Evolutionary conservation across 2,329 filamentous ascomycete species (phyloP), one percentile per base, ranked within the genome.

Genomic region (Neofusicoccum parvum): DNA sequence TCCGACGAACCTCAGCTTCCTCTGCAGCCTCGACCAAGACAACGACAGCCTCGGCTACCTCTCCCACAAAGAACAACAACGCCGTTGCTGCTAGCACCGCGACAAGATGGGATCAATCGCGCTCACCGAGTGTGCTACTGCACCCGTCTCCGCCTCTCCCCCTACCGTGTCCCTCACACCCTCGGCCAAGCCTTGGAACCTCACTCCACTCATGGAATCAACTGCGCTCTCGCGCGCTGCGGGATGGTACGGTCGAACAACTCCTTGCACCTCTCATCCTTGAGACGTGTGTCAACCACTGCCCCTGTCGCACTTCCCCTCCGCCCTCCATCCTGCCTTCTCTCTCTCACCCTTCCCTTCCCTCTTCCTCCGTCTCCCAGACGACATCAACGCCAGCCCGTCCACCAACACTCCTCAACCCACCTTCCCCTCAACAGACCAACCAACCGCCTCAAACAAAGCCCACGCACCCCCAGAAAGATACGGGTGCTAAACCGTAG

Each of bases 121-220:
- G 9, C 56, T 60, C 43, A 60, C 56, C 56, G 56, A 60, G 56
- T 60, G 56, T 39, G 56, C 56, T 12, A 60, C 56, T 23, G 56
- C 56, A 34, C 41, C n/a, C 41, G 43, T 17, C 56, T 36, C 43
- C 32, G 39, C 56, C 56, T 48, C 56, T 27, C 56, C 56, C 43
- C 41, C 56, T n/a, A 60, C 56, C 56, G 20, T 60, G 23, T 60
- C 39, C 56, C 56, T 60, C 56, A 60, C 43, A 2, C 56, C 56
- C n/a, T 60, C 56, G 14, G 56, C 62, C 41, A 75, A 74, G 62
- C 88, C 90, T 65, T 93, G 90, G 89, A 85, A 87, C 67, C 81
- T 89, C 74, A 94, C 91, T 20, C 91, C 91, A 34, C 83, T 91
- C 67, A 83, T 91, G 67, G 85, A 88, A 72, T 92, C 88, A 2